Evolutionary conservation across 2,329 filamentous ascomycete species (phyloP), one percentile per base, ranked within the genome.

Genomic region (Arachnomyces sp.): DNA sequence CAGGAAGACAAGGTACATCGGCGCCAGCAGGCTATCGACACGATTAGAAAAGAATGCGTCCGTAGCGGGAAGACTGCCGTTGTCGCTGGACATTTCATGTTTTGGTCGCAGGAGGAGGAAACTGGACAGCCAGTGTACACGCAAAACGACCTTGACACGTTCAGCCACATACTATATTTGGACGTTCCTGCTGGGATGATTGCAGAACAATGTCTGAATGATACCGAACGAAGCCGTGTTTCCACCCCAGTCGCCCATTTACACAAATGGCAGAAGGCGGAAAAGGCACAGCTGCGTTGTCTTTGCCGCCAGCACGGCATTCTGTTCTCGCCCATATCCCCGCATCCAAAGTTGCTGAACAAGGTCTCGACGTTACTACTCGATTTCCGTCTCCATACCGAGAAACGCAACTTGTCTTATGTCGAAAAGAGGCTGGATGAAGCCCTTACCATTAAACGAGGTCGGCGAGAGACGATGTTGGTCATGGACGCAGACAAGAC

Each of bases 401-500:
- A 72, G 37, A 40, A 54, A 0, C 36, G 52, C 31, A 77, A 77
- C 44, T 21, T 62, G 2, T 35, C 34, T 1, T 15, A 42, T 2
- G 64, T 61, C 2, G 42, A 56, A 14, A 39, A 28, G 0, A 47
- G 29, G 9, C 43, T 75, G 1, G 64, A 71, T 15, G 30, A 53
- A 1, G 44, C 59, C 6, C 13, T 73, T 7, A 28, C 38, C 4
- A 11, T 28, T 2, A 31, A 39, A 5, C 13, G 32, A 8, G 43
- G 39, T 5, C 31, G 47, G 2, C 36, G 67, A 7, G 49, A 73
- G 33, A 75, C 64, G 0, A 55, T 75, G 34, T 37, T 82, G 12
- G 68, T 80, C 0, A 34, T 83, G 2, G 78, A 83, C 44, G 78
- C 59, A 0, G 77, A 82, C 52, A 72, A 59, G 45, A 82, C 77